phyloP scores from a whole-genome alignment of 2,329 filamentous ascomycete species.

The Fusarium protoensiforme region DNA sequence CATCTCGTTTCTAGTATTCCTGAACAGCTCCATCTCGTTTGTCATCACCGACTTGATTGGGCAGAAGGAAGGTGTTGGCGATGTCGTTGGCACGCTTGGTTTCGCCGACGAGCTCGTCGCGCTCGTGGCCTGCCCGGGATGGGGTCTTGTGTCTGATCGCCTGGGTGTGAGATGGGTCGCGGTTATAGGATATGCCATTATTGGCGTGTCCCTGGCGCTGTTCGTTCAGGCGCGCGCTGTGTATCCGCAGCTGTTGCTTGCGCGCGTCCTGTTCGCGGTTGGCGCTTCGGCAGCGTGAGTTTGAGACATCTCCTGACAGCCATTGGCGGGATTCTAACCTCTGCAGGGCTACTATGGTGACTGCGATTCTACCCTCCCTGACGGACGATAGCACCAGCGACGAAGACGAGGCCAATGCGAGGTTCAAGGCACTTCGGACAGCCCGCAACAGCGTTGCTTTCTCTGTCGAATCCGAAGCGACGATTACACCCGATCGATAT shows the following conservation, averaged over 20 bases:
- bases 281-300: slow-evolving; percentile 87
- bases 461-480: slow-evolving; percentile 78
- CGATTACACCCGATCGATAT: slow-evolving; percentile 76
- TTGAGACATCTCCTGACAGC: neutral
- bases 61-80: slow-evolving; percentile 77
- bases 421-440: slow-evolving; percentile 51
- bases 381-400: slow-evolving; percentile 60
- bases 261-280: slow-evolving; percentile 86
- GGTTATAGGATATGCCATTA: slow-evolving; percentile 83
- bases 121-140: slow-evolving; percentile 81
- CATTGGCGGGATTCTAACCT: slow-evolving; percentile 20
- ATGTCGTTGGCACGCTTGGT: slow-evolving; percentile 85
- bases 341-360: slow-evolving; percentile 88
- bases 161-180: slow-evolving; percentile 79
- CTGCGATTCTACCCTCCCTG: slow-evolving; percentile 84
- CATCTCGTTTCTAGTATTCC: slow-evolving; percentile 90
- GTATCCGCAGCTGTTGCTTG: slow-evolving; percentile 88
- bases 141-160: slow-evolving; percentile 82
- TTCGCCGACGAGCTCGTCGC: slow-evolving; percentile 88
- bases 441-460: slow-evolving; percentile 69
- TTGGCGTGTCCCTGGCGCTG: slow-evolving; percentile 79
- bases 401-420: slow-evolving; percentile 39
- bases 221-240: slow-evolving; percentile 89
- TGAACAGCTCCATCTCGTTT: slow-evolving; percentile 86
- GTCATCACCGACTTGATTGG: slow-evolving; percentile 86